phyloP scores from a whole-genome alignment of 352 stramenopile species.

The Halophytophthora batemanensis region DNA sequence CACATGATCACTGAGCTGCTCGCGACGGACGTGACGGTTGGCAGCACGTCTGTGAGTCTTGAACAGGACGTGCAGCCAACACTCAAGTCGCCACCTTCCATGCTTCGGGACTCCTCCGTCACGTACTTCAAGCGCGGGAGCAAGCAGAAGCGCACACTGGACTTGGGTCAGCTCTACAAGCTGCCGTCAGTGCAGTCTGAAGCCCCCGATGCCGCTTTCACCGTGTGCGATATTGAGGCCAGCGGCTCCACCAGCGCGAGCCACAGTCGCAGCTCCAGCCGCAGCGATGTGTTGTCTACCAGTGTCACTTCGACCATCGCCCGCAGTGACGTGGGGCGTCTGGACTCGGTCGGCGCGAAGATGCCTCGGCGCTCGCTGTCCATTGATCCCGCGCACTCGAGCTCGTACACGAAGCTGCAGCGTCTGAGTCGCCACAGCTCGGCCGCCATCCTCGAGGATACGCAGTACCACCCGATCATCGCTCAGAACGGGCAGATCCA shows the following conservation, averaged over 20 bases:
- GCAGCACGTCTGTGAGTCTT: conserved; percentile 8
- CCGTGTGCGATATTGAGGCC: conserved; percentile 3
- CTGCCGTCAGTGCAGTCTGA: conserved; percentile 5
- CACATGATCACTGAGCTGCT: conserved; percentile 34
- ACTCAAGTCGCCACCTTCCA: not conserved
- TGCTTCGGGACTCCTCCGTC: conserved; percentile 13
- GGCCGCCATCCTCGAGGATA: conserved; percentile 7
- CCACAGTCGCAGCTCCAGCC: not conserved
- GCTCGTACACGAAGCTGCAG: conserved; percentile 20
- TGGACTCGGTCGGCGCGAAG: conserved; percentile 10
- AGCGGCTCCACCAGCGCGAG: not conserved
- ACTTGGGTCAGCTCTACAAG: conserved; percentile 32
- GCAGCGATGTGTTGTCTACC: not conserved
- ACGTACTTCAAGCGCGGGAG: conserved; percentile 33
- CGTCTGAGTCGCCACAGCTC: conserved; percentile 25
- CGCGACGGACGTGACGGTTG: conserved; percentile 8
- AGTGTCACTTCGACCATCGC: conserved; percentile 1
- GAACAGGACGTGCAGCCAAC: not conserved
- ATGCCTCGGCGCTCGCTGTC: conserved; percentile 13
- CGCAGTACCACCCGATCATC: conserved; percentile 5
- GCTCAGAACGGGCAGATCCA: conserved; percentile 22
- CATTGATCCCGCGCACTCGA: conserved; percentile 12
- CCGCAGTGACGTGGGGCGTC: conserved; percentile 1
- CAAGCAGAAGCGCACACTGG: conserved; percentile 23
- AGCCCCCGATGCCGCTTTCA: conserved; percentile 2